Evolutionary conservation across 2,329 filamentous ascomycete species (phyloP).

Genomic region (Epichloe hybrida): DNA sequence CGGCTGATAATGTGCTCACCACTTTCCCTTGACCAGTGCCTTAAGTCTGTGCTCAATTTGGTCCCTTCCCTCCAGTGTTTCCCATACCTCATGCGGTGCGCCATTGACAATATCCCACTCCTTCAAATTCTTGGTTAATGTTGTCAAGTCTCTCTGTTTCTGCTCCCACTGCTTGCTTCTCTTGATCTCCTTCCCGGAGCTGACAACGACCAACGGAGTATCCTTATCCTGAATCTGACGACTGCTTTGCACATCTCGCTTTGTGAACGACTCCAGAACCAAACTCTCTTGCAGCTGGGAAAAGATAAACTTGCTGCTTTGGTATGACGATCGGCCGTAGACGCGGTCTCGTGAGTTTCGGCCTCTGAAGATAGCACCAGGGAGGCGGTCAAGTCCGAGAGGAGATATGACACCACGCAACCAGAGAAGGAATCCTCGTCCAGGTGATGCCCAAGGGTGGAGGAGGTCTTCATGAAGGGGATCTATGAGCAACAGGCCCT

Average conservation of each 20-base stretch:
- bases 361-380: constrained; percentile 69
- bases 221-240: constrained; percentile 65
- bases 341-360: constrained; percentile 72
- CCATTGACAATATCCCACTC: constrained; percentile 78
- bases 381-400: constrained; percentile 67
- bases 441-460: constrained; percentile 47
- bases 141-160: constrained; percentile 74
- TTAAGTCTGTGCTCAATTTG: constrained; percentile 67
- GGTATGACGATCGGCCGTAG: constrained; percentile 66
- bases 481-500: constrained; percentile 74
- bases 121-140: constrained; percentile 63
- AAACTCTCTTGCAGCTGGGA: constrained; percentile 86
- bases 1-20: neutral
- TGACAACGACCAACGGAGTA: constrained; percentile 68
- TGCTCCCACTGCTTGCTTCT: constrained; percentile 60
- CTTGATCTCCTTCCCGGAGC: constrained; percentile 60
- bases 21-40: constrained; percentile 40
- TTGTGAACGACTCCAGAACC: constrained; percentile 71
- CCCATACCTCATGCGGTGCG: constrained; percentile 81
- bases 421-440: constrained; percentile 76
- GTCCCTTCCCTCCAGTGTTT: constrained; percentile 54
- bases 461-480: constrained; percentile 81
- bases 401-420: constrained; percentile 73
- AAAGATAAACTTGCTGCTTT: constrained; percentile 74
- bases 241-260: constrained; percentile 67